A percentile compares a stretch with the other conserved stretches of the same genome.
Conservation (phyloP, 2,329 filamentous ascomycete genomes). For the Fusarium cyanostomum region DNA sequence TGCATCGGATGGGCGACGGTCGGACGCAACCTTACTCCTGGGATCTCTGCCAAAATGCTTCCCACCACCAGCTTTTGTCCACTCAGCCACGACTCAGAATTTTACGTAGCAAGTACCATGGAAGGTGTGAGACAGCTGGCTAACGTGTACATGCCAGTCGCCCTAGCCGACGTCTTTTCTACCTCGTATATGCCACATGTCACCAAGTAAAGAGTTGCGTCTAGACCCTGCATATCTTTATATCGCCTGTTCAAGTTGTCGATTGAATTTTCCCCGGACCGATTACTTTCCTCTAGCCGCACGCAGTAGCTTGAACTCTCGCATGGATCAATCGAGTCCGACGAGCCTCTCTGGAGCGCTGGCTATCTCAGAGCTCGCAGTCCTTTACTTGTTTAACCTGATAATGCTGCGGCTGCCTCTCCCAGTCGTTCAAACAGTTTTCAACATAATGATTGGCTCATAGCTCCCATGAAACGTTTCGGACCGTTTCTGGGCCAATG, state of each 20-base stretch:
- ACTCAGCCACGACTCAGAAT: not conserved
- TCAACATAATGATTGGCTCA: slow-evolving; percentile 8
- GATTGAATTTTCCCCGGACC: not conserved
- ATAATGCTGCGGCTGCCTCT: no score
- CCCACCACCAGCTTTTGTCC: not conserved
- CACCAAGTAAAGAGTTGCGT: no score
- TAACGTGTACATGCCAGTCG: not conserved
- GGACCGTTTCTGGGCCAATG: slow-evolving; percentile 7
- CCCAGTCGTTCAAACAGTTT: not conserved
- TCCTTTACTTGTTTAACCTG: no score
- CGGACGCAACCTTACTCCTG: slow-evolving; percentile 10
- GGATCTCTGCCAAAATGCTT: slow-evolving; percentile 15
- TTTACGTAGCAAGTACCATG: no score
- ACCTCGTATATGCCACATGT: no score
- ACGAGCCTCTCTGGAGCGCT: not conserved
- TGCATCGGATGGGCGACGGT: slow-evolving; percentile 28
- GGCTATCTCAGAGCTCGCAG: not conserved
- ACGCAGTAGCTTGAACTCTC: not conserved
- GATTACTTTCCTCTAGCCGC: not conserved
- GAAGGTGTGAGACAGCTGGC: no score
- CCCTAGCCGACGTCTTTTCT: no score
- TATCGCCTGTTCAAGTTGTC: not conserved
- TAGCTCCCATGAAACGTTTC: slow-evolving; percentile 32
- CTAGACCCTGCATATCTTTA: slow-evolving; percentile 5
- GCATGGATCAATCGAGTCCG: not conserved